Evolutionary conservation across 139 green algal genomes (phyloP), one percentile per base, ranked within the genome.

Genomic region (Pleodorina starrii): DNA sequence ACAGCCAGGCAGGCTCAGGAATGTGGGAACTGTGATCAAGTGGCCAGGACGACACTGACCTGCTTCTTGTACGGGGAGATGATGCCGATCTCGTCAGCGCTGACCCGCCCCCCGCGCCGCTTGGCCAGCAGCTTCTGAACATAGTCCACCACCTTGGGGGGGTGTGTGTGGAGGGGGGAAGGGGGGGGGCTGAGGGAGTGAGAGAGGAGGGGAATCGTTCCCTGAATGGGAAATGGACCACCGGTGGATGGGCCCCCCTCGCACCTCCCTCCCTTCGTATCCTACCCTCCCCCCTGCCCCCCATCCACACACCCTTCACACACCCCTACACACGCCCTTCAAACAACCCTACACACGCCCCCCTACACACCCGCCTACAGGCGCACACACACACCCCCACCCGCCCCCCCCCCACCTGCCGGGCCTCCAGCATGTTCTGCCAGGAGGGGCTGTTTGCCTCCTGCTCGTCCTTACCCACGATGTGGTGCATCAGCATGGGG

Each of bases 51-150:
- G n/a, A n/a, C n/a, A n/a, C 54, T 66, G n/a, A 93, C 92, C 88
- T 94, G 92, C 88, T 87, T 91, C 42, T 87, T 74, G 86, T 93
- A 94, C 10, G 92, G 90, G 42, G 92, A 89, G 76, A 94, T 92
- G 54, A 93, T 48, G 36, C 85, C 92, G 66, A 94, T 94, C 60
- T 94, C 87, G 2, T 44, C 32, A 0, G 43, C 75, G 0, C 23
- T 68, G 2, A 84, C 50, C 11, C 32, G 81, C 44, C 88, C 91
- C 42, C 88, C 12, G 1, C 88, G 44, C 73, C 72, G 40, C 40
- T 87, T 36, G 4, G 5, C 40, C 73, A 44, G 3, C 25, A 93
- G 84, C 46, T 79, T 66, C 27, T 86, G 29, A 23, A 94, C 85
- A 51, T 91, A 93, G 66, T 27, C 0, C 43, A 35, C 21, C 29